These are phyloP conservation scores for Groenewaldozyma sp. DNA, from an alignment of 1,139 yeast species.

Conservation along the genomic window DNA sequence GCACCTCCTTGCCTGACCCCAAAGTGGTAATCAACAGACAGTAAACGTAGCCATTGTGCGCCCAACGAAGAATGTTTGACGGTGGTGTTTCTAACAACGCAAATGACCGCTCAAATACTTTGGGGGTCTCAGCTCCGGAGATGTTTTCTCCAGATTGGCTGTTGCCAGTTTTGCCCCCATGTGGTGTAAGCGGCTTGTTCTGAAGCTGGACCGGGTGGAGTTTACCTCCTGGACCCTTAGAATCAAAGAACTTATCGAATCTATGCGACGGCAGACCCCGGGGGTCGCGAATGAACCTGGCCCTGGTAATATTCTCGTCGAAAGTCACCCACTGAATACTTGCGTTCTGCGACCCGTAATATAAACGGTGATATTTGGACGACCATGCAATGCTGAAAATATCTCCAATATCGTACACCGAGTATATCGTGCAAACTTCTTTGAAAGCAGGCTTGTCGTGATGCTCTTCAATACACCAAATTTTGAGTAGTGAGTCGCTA, in stretches of 20 bases:
- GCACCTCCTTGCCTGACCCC: slow-evolving; percentile 30
- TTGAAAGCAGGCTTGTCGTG: slow-evolving; percentile 9
- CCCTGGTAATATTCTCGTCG: slow-evolving; percentile 7
- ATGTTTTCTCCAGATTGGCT: background rate
- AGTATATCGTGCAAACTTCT: slow-evolving; percentile 62
- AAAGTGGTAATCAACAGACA: slow-evolving; percentile 41
- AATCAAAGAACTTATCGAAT: slow-evolving; percentile 82
- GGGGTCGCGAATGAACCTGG: slow-evolving; percentile 28
- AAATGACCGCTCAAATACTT: background rate
- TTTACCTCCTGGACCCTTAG: slow-evolving; percentile 74
- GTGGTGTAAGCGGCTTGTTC: too few relatives aligned
- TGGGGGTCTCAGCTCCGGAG: too few relatives aligned
- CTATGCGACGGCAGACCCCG: slow-evolving; percentile 66
- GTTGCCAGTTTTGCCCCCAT: background rate
- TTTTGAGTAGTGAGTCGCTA: slow-evolving; percentile 78
- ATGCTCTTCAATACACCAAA: slow-evolving; percentile 53
- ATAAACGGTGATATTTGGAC: slow-evolving; percentile 49
- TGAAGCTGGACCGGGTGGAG: slow-evolving; percentile 27
- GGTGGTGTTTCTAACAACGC: slow-evolving; percentile 57
- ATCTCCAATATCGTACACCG: slow-evolving; percentile 85
- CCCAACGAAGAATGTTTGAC: slow-evolving; percentile 60
- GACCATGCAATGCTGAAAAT: slow-evolving; percentile 77
- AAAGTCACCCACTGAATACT: slow-evolving; percentile 63
- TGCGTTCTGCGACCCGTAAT: slow-evolving; percentile 89
- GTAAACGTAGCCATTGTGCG: slow-evolving; percentile 87